Base-by-base conservation (phyloP, 345 rosid genomes). In the Acer campestre region DNA sequence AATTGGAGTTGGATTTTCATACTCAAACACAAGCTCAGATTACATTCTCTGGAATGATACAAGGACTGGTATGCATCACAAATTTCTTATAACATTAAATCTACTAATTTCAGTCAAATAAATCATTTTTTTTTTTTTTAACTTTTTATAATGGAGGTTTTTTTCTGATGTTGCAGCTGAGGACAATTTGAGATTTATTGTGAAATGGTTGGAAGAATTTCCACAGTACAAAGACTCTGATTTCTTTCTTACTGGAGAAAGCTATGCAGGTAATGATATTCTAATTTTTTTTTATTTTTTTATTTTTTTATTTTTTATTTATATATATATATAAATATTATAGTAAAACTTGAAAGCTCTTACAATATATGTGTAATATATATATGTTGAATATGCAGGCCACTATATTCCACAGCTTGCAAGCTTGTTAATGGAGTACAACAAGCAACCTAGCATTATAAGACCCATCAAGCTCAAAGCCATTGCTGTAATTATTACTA, bases 221-320 rank as follows among this genome's bases (percentile, higher is more conserved):
- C 88, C 88, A 4, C 69, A 48, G 67, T 75, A 53, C 51, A 75
- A 65, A 22, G 48, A 81, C 1, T 79, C 80, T 66, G 74, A 81
- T 10, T 76, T 87, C 53, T 84, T 75, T 67, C 65, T 83, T 40
- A 68, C 79, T 16, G 88, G 85, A 53, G 88, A 87, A 66, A 87
- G 88, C 76, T 83, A 81, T 69, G 88, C 85, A 25, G 86, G 89
- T 86, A 71, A 68, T 17, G n/a, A n/a, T n/a, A n/a, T n/a, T n/a
- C n/a, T n/a, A n/a, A n/a, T n/a, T n/a, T n/a, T n/a, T n/a, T n/a
- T n/a, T n/a, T n/a, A n/a, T n/a, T n/a, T n/a, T n/a, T 35, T 35
- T 31, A 31, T 31, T 3, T 31, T 3, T 3, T 31, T 3, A 3
- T 3, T 3, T 31, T 31, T 31, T 35, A 35, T 35, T 35, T 35